These are phyloP conservation scores for Plasmodium reichenowi DNA, from an alignment of 169 alveolate genomes.

Conservation along the genomic window DNA sequence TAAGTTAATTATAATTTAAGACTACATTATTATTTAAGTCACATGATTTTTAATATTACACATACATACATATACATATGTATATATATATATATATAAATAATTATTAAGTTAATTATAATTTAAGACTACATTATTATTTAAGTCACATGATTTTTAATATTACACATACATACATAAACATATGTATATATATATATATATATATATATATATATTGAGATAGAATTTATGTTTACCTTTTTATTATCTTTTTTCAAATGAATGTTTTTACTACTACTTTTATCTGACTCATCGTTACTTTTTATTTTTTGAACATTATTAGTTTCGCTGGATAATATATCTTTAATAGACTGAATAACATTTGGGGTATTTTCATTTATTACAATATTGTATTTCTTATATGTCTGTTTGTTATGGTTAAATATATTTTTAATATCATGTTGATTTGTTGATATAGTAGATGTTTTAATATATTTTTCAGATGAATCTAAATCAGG, in stretches of 20 bases:
- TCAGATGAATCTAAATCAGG: neutral
- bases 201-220: neutral
- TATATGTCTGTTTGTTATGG: neutral
- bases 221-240: conserved; percentile 14
- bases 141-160: no score
- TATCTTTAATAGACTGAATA: conserved; percentile 21
- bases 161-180: neutral
- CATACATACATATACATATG: neutral
- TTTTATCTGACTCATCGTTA: conserved; percentile 16
- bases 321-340: conserved; percentile 5
- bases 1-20: no score
- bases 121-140: no score
- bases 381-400: conserved; percentile 8
- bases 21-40: no score
- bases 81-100: neutral
- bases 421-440: neutral
- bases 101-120: no score
- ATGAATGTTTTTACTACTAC: neutral
- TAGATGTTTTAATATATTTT: neutral
- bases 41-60: no score
- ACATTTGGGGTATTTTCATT: conserved; percentile 7
- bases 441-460: neutral
- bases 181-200: neutral
- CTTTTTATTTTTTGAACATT: neutral
- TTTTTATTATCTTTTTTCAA: conserved; percentile 15